Percentiles rank a stretch among this genome's conserved stretches.
These are phyloP conservation scores for Backusella liffmaniae DNA, from an alignment of 192 early-diverging fungal genomes.

Conservation along the genomic window DNA sequence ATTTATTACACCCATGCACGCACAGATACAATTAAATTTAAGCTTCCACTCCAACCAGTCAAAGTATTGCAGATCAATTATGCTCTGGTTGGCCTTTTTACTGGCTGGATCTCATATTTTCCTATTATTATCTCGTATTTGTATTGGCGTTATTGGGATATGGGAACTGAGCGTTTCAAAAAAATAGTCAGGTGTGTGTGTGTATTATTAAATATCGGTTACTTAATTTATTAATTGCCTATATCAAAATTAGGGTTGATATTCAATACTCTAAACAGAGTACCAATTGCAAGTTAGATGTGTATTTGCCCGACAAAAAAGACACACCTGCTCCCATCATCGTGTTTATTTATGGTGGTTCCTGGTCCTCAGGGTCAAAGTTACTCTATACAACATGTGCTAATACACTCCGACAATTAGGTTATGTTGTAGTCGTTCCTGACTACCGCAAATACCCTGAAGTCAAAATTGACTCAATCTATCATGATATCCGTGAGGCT, in stretches of 20 bases:
- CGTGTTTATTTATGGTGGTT: constrained; percentile 56
- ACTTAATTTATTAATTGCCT: not conserved
- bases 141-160: constrained; percentile 35
- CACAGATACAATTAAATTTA: constrained; percentile 29
- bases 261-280: constrained; percentile 23
- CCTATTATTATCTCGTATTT: constrained; percentile 35
- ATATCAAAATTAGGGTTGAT: constrained; percentile 20
- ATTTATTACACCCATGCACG: constrained; percentile 29
- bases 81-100: constrained; percentile 12
- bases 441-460: constrained; percentile 53
- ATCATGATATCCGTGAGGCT: constrained; percentile 45
- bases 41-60: constrained; percentile 37
- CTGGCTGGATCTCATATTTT: constrained; percentile 18
- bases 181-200: constrained; percentile 29
- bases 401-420: constrained; percentile 47
- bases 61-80: constrained; percentile 42
- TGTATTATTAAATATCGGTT: not conserved
- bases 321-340: constrained; percentile 38
- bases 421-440: constrained; percentile 54
- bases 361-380: constrained; percentile 52
- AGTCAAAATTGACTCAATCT: constrained; percentile 42
- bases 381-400: constrained; percentile 47
- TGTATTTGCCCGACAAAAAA: constrained; percentile 27
- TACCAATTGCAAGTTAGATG: constrained; percentile 18
- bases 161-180: constrained; percentile 25